Conservation (phyloP, 2,329 filamentous ascomycete genomes). For the Claviceps sp. region DNA sequence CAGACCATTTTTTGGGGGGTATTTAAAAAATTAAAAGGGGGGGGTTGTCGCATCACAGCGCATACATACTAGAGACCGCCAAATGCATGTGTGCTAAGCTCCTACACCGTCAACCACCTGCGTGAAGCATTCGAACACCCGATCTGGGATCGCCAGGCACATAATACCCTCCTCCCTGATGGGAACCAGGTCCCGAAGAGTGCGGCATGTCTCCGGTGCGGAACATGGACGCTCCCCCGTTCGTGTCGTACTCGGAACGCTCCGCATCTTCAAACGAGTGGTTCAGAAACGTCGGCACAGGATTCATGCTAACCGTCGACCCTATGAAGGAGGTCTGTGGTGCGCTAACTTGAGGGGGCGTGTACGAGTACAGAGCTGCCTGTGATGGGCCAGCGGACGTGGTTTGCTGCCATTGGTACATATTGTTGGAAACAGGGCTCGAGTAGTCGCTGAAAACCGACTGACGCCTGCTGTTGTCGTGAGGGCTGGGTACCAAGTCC, state of each 20-base stretch:
- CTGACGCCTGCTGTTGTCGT: conserved; percentile 31
- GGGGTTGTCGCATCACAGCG: not conserved
- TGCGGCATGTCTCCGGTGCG: conserved; percentile 18
- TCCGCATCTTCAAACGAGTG: conserved; percentile 21
- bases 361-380: conserved; percentile 32
- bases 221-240: conserved; percentile 19
- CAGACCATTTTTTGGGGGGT: no score
- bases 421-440: conserved; percentile 21
- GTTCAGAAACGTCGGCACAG: conserved; percentile 21
- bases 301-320: conserved; percentile 18
- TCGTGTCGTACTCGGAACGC: conserved; percentile 19
- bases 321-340: conserved; percentile 19
- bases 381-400: conserved; percentile 27
- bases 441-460: conserved; percentile 35
- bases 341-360: conserved; percentile 22
- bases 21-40: no score
- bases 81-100: conserved; percentile 13
- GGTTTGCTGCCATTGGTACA: conserved; percentile 33
- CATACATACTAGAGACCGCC: no score
- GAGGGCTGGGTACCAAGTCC: conserved; percentile 31
- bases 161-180: conserved; percentile 20
- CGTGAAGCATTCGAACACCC: conserved; percentile 15
- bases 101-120: conserved; percentile 16
- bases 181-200: conserved; percentile 14
- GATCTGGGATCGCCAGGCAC: conserved; percentile 20